Evolutionary conservation across 2,329 filamentous ascomycete species (phyloP).

Genomic region (Neonectria sp.): DNA sequence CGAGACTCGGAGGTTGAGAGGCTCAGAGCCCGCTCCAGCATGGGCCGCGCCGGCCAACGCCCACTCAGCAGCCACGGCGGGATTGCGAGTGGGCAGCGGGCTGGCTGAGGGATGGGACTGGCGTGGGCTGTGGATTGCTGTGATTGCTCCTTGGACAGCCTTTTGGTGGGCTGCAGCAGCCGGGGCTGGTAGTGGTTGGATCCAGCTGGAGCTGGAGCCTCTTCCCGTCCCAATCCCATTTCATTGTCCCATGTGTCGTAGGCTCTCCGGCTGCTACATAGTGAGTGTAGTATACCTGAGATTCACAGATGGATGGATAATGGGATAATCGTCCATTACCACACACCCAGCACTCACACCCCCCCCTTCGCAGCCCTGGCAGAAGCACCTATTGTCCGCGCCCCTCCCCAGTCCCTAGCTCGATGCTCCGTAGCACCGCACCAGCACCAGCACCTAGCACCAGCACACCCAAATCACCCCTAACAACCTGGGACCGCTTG

Average conservation of each 20-base stretch:
- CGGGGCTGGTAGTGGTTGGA: slow-evolving; percentile 9
- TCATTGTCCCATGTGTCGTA: slow-evolving; percentile 37
- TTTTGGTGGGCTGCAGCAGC: slow-evolving; percentile 16
- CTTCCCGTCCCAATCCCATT: background rate
- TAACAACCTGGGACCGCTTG: slow-evolving; percentile 52
- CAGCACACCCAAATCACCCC: slow-evolving; percentile 51
- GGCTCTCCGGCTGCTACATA: too few species aligned
- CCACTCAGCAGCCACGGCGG: slow-evolving; percentile 42
- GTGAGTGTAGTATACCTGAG: too few species aligned
- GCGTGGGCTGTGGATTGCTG: slow-evolving; percentile 31
- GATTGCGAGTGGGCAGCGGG: slow-evolving; percentile 38
- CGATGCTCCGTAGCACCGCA: slow-evolving; percentile 18
- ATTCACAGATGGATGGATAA: background rate
- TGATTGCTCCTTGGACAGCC: slow-evolving; percentile 37
- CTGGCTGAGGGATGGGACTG: slow-evolving; percentile 40
- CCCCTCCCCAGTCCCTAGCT: slow-evolving; percentile 18
- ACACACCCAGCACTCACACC: background rate
- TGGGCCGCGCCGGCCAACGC: slow-evolving; percentile 37
- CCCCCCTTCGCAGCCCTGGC: slow-evolving; percentile 1
- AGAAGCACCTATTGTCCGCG: background rate
- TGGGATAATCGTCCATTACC: background rate
- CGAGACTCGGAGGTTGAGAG: background rate
- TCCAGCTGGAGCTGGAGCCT: slow-evolving; percentile 10
- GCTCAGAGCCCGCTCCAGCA: background rate
- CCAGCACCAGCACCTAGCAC: slow-evolving; percentile 21